A percentile compares a stretch with the other conserved stretches of the same genome.
Evolutionary conservation across 495 filamentous ascomycete species (phyloP).

Genomic region (Daldinia decipiens): DNA sequence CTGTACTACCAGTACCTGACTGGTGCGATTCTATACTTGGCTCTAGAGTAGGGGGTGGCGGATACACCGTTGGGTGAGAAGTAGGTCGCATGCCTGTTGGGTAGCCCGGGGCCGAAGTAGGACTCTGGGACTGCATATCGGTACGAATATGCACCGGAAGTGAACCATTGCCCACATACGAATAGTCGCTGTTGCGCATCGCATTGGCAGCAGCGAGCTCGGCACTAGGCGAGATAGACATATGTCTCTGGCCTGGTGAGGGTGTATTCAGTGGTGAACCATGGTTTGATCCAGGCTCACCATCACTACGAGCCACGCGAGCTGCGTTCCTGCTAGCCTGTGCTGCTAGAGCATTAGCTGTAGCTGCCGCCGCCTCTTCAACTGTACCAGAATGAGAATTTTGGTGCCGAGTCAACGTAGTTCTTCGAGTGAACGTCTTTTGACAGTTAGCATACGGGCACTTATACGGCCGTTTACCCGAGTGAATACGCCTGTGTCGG

Average conservation of each 20-base stretch:
- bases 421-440: conserved; percentile 97
- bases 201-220: conserved; percentile 78
- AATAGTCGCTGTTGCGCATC: conserved; percentile 77
- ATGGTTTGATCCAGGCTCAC: conserved; percentile 80
- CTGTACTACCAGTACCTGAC: conserved; percentile 67
- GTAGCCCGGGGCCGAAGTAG: conserved; percentile 72
- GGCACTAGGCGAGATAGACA: conserved; percentile 81
- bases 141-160: conserved; percentile 86
- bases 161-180: conserved; percentile 73
- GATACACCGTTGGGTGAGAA: conserved; percentile 83
- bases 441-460: conserved; percentile 98
- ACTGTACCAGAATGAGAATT: conserved; percentile 96
- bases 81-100: conserved; percentile 64
- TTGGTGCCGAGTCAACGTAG: conserved; percentile 93
- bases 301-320: conserved; percentile 68
- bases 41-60: conserved; percentile 86
- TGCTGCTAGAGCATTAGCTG: conserved; percentile 69
- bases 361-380: conserved; percentile 90
- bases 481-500: conserved; percentile 93
- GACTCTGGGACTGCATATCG: conserved; percentile 79
- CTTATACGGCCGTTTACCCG: conserved; percentile 95
- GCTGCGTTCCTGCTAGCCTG: conserved; percentile 55
- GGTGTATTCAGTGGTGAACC: conserved; percentile 87
- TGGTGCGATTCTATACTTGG: conserved; percentile 84
- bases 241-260: conserved; percentile 78